Evolutionary conservation across 2,329 filamentous ascomycete genomes (phyloP).

Genomic region (Pyrenophora graminea): DNA sequence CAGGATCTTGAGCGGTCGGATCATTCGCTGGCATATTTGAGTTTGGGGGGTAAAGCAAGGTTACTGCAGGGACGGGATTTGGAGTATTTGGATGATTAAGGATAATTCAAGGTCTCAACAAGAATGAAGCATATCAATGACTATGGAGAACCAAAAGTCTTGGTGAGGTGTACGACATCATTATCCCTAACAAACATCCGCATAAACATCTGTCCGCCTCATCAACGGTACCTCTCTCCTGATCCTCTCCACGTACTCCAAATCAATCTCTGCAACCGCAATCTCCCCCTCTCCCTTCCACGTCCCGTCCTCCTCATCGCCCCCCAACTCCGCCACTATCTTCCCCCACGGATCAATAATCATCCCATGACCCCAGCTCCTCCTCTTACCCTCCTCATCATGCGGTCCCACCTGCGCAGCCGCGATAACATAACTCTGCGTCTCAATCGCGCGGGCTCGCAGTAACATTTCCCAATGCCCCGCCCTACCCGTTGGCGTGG

Average conservation of each 20-base stretch:
- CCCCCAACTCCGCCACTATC: conserved; percentile 68
- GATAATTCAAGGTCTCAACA: neutral
- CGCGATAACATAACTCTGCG: conserved; percentile 83
- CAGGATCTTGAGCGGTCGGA: conserved; percentile 18
- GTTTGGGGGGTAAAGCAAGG: conserved; percentile 30
- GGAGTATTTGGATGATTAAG: conserved; percentile 2
- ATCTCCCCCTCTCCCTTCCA: conserved; percentile 47
- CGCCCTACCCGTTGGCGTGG: conserved; percentile 77
- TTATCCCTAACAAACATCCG: conserved; percentile 22
- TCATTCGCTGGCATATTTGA: conserved; percentile 32
- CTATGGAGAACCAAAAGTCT: neutral
- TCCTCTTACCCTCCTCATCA: conserved; percentile 67
- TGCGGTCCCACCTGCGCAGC: conserved; percentile 77
- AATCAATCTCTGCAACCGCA: conserved; percentile 58
- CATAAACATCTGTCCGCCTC: conserved; percentile 56
- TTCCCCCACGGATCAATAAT: conserved; percentile 87
- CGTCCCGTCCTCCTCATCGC: conserved; percentile 48
- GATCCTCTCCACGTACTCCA: conserved; percentile 56
- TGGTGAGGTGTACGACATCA: too few species aligned
- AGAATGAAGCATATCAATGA: neutral
- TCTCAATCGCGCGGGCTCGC: conserved; percentile 82
- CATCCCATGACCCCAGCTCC: conserved; percentile 84
- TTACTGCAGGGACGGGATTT: conserved; percentile 31
- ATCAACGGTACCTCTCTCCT: conserved; percentile 62
- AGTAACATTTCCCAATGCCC: conserved; percentile 81